phyloP scores from a whole-genome alignment of 2,329 filamentous ascomycete genomes.

The Monosporascus cannonballus region DNA sequence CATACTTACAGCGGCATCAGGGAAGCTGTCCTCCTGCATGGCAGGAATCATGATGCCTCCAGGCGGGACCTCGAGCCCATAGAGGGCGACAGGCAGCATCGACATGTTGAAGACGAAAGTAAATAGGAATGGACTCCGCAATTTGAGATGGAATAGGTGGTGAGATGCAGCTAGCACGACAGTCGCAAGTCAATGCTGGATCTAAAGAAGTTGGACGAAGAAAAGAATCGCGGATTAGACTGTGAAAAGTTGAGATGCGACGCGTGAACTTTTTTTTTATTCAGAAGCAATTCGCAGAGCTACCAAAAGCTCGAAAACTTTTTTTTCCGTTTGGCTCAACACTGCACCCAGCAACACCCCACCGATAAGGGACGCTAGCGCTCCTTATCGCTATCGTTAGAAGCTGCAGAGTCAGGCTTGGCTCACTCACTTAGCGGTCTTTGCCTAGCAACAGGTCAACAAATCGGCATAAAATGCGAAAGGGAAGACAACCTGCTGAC shows the following conservation, averaged over 20 bases:
- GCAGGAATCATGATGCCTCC: constrained; percentile 79
- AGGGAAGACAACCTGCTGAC: neutral
- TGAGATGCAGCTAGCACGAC: neutral
- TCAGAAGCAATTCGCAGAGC: neutral
- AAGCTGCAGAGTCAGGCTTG: neutral
- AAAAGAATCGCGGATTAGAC: neutral
- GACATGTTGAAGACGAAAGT: constrained; percentile 39
- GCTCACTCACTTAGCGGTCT: neutral
- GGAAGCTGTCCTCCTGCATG: constrained; percentile 58
- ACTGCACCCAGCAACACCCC: neutral
- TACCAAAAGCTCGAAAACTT: neutral
- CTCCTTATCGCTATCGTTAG: neutral
- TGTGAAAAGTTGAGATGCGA: neutral
- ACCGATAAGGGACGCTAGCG: neutral
- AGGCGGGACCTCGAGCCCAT: constrained; percentile 84
- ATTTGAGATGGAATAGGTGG: neutral
- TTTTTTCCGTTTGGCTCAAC: neutral
- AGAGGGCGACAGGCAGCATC: constrained; percentile 69
- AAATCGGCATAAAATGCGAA: neutral
- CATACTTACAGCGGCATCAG: constrained; percentile 66
- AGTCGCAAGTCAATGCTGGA: neutral
- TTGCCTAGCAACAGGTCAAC: neutral
- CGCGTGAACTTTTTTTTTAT: neutral
- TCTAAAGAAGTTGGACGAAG: neutral
- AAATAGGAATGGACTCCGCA: neutral